Evolutionary conservation across 2,329 filamentous ascomycete species (phyloP), one percentile per base, ranked within the genome.

Genomic region (Teratosphaeria zuluensis): DNA sequence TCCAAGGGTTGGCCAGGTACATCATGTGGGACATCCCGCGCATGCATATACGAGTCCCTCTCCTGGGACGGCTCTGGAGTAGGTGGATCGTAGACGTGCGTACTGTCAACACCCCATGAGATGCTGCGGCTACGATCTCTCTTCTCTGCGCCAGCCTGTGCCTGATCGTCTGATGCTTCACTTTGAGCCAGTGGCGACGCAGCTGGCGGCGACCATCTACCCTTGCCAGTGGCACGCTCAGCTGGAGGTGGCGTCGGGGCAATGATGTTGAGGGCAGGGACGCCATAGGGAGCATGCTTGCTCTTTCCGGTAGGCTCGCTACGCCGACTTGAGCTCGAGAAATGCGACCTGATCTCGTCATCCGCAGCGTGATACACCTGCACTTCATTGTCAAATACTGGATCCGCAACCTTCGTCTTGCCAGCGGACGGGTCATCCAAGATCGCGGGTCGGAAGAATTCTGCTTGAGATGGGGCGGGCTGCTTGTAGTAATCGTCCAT

Each of bases 251-350:
- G 83, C 6, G 82, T 85, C 2, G 83, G 80, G 53, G 80, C 77
- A 56, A 84, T 82, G 28, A 84, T 71, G 51, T 80, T 81, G 16
- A 85, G 73, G n/a, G 66, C 70, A 11, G 82, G 82, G 21, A 84
- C 77, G 69, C 63, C 56, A 68, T 69, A 62, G 6, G 66, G 66
- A 19, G 66, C 64, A 56, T 62, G 57, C 57, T 59, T 60, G 57
- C 63, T 64, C 46, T 54, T 60, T 14, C 35, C n/a, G 35, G 58
- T 61, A 16, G 57, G 28, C 28, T 28, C 8, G 28, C 33, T 35
- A 19, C 59, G 42, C 19, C 42, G 42, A 48, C 42, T 7, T 9
- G 42, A 61, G 55, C 62, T 59, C 12, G 58, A 55, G 51, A 64
- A 62, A 19, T 58, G 58, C n/a, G 57, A 31, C 7, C 54, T 58